These are phyloP conservation scores for Choricystis sp. DNA, from an alignment of 139 green algal genomes.

Conservation along the genomic window DNA sequence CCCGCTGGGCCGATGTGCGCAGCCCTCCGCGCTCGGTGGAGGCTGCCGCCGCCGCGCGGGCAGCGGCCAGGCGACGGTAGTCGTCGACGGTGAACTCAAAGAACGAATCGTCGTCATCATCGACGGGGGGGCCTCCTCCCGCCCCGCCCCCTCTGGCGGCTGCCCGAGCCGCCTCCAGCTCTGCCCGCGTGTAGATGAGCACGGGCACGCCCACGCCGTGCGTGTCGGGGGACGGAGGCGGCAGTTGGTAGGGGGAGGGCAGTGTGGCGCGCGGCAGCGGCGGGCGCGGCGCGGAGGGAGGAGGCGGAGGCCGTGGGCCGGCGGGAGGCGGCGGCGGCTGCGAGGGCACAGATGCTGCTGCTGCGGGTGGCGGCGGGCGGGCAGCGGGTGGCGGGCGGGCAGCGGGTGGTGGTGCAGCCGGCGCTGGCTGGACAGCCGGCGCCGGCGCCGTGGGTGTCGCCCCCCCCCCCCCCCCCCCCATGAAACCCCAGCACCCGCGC, in stretches of 20 bases:
- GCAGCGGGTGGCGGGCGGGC: too few species aligned
- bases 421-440: background rate
- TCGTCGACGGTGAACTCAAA: background rate
- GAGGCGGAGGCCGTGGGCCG: background rate
- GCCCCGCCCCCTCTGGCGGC: background rate
- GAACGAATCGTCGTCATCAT: background rate
- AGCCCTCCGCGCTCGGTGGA: background rate
- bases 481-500: background rate
- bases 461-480: too few species aligned
- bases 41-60: too few species aligned
- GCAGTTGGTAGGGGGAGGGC: background rate
- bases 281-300: too few species aligned
- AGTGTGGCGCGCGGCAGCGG: too few species aligned
- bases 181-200: background rate
- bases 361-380: background rate
- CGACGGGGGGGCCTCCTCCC: too few species aligned
- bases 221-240: background rate
- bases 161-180: too few species aligned
- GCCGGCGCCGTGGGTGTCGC: too few species aligned
- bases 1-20: background rate
- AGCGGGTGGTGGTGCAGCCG: background rate
- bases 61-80: background rate
- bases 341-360: background rate
- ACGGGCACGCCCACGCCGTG: background rate
- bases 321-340: too few species aligned